Evolutionary conservation across 2,329 filamentous ascomycete genomes (phyloP), one percentile per base, ranked within the genome.

Genomic region (Claviceps sp.): DNA sequence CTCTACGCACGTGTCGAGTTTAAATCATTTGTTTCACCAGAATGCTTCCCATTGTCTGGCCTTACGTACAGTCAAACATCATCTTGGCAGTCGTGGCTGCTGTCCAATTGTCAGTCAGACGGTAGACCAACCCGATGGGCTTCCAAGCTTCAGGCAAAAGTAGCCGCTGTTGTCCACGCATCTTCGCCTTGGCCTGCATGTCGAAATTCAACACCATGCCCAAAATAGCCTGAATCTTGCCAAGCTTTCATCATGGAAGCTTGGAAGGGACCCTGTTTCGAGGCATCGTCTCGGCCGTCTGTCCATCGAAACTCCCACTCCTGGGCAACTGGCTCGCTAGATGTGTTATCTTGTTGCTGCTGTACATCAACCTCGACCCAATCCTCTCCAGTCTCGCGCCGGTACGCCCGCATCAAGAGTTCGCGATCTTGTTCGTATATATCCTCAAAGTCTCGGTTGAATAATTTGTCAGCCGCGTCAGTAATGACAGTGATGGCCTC

Each of bases 301-400:
- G 82, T 83, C 93, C 93, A 98, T 53, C 88, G 79, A 65, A 88
- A 98, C 67, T 97, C 87, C 90, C 91, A 98, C 59, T 60, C 63
- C 17, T 55, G 57, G 39, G 53, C 9, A 34, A 9, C 50, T 43
- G 53, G 38, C 43, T 57, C 54, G 55, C 59, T 52, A 51, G 56
- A n/a, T 22, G 45, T 23, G 22, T 55, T 52, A 13, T 58, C 54
- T 47, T 56, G 53, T 23, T 50, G 59, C 46, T 50, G 59, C 46
- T 62, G 59, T 45, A 64, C 62, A 42, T 62, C 55, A n/a, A 69
- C 72, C 56, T 80, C 72, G 20, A 68, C 66, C 93, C 93, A 98
- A 8, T 85, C 80, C 60, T 95, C 88, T 37, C 90, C 90, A 0
- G 88, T 88, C 66, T 96, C 90, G 49, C 82, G 82, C 56, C 79